Evolutionary conservation across 129 eudicot species (phyloP).

Genomic region (Flaveria bidentis): DNA sequence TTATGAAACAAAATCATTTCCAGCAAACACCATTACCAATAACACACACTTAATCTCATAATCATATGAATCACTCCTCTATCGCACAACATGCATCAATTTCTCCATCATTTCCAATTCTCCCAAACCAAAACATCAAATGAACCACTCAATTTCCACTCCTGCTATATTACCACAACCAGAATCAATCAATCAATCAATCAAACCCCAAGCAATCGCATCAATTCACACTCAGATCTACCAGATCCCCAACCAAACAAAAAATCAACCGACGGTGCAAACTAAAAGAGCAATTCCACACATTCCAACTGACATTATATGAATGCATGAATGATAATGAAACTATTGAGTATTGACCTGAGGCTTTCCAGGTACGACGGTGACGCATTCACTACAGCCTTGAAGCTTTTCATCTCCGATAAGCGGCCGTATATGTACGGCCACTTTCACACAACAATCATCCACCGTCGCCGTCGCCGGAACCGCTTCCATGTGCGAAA

Average conservation of each 20-base stretch:
- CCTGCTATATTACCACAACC: slow-evolving; percentile 4
- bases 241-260: slow-evolving; percentile 39
- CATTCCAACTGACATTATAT: slow-evolving; percentile 24
- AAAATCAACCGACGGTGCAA: neutral
- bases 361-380: slow-evolving; percentile 82
- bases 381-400: slow-evolving; percentile 88
- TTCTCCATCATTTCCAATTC: neutral
- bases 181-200: neutral
- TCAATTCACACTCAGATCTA: slow-evolving; percentile 30
- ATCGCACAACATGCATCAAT: slow-evolving; percentile 2
- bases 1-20: neutral
- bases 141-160: slow-evolving; percentile 20
- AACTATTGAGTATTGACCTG: slow-evolving; percentile 50
- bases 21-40: neutral
- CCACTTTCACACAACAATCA: slow-evolving; percentile 94
- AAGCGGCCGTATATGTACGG: slow-evolving; percentile 88
- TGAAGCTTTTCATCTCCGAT: slow-evolving; percentile 91
- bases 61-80: too few species aligned
- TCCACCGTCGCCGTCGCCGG: slow-evolving; percentile 41
- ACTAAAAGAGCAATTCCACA: neutral
- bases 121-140: neutral
- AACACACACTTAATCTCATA: neutral
- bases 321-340: neutral
- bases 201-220: neutral
- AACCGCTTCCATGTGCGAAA: slow-evolving; percentile 56